Percentiles rank a stretch among this genome's conserved stretches.
These are phyloP conservation scores for Phytophthora tentaculata DNA, from an alignment of 352 stramenopile species.

Conservation along the genomic window DNA sequence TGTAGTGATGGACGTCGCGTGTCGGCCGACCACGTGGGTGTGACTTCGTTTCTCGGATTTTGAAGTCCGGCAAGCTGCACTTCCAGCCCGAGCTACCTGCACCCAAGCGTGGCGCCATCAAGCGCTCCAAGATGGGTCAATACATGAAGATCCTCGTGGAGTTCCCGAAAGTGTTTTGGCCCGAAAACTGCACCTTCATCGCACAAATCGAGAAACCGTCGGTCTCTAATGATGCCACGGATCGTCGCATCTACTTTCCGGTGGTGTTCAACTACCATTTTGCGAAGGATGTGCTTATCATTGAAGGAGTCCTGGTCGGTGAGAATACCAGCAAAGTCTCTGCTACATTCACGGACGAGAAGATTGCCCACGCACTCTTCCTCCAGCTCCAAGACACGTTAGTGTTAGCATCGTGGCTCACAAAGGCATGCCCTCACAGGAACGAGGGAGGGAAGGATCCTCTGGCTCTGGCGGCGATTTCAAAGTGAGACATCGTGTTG, in stretches of 20 bases:
- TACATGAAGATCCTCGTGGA: conserved; percentile 84
- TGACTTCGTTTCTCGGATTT: conserved; percentile 64
- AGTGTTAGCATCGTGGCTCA: too few relatives aligned
- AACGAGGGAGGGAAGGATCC: too few relatives aligned
- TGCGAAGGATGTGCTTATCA: conserved; percentile 54
- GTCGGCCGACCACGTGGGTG: conserved; percentile 54
- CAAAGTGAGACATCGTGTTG: too few relatives aligned
- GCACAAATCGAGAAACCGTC: conserved; percentile 32
- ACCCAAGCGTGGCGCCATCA: conserved; percentile 50
- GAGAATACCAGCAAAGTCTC: conserved; percentile 46
- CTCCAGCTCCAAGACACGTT: conserved; percentile 57
- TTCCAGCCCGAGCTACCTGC: conserved; percentile 59
- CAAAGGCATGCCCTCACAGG: too few relatives aligned
- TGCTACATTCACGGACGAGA: conserved; percentile 44
- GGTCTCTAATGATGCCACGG: not conserved
- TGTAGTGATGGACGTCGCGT: conserved; percentile 23
- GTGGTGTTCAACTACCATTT: conserved; percentile 69
- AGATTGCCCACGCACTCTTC: conserved; percentile 52
- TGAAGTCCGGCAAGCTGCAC: conserved; percentile 49
- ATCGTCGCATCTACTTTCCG: conserved; percentile 52
- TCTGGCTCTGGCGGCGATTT: too few relatives aligned
- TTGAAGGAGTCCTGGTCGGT: conserved; percentile 66
- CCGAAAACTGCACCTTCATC: conserved; percentile 50
- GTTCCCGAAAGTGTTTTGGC: conserved; percentile 73
- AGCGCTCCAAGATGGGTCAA: conserved; percentile 63